Percentiles rank a stretch among this genome's conserved stretches.
Conservation (phyloP, 1,139 yeast genomes). For the Hansenula sp. region DNA sequence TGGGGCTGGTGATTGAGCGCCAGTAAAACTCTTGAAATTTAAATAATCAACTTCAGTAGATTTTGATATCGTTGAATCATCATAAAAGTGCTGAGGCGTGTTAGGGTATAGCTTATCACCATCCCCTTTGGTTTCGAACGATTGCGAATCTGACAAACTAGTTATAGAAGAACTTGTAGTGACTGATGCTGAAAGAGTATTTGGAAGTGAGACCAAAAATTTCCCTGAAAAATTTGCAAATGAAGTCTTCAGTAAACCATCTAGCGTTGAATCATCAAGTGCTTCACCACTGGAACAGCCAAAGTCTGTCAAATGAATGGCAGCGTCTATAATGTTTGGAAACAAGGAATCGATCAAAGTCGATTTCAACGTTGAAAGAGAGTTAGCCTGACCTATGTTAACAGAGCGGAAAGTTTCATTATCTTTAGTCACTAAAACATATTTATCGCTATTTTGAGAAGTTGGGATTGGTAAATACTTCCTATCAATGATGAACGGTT, state of each 20-base stretch:
- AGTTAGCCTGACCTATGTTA: slow-evolving; percentile 30
- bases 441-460: slow-evolving; percentile 23
- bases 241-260: slow-evolving; percentile 32
- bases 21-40: slow-evolving; percentile 49
- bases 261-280: slow-evolving; percentile 47
- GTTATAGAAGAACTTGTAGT: slow-evolving; percentile 18
- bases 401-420: slow-evolving; percentile 50
- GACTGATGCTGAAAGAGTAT: slow-evolving; percentile 13
- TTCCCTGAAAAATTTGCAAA: slow-evolving; percentile 37
- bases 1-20: not conserved
- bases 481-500: slow-evolving; percentile 24
- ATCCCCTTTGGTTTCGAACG: slow-evolving; percentile 40
- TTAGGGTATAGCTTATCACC: slow-evolving; percentile 46
- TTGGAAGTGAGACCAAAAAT: slow-evolving; percentile 39
- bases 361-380: slow-evolving; percentile 33
- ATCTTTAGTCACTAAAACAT: slow-evolving; percentile 58
- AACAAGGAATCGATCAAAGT: slow-evolving; percentile 37
- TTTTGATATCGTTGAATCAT: slow-evolving; percentile 21
- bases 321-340: slow-evolving; percentile 38
- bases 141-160: slow-evolving; percentile 40
- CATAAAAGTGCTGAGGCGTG: slow-evolving; percentile 59
- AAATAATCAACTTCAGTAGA: slow-evolving; percentile 50
- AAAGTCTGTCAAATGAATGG: slow-evolving; percentile 71
- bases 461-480: slow-evolving; percentile 31
- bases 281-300: slow-evolving; percentile 61